Conservation (phyloP, 495 filamentous ascomycete genomes). For the Talaromyces ruber region DNA sequence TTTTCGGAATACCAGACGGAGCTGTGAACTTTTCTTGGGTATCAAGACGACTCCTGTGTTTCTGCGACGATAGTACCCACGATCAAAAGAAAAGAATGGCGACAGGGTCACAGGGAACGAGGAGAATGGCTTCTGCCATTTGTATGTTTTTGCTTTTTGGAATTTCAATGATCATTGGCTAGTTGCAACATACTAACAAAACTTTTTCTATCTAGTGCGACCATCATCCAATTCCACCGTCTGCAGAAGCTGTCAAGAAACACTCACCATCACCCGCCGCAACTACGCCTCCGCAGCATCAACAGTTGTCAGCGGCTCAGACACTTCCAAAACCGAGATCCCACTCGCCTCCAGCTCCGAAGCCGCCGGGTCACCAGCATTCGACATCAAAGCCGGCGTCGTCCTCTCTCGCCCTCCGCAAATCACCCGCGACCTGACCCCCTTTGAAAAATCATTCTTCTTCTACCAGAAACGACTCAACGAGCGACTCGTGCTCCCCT, state of each 20-base stretch:
- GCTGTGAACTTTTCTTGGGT: conserved; percentile 34
- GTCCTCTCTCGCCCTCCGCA: conserved; percentile 84
- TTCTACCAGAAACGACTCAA: conserved; percentile 97
- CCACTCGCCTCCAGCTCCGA: conserved; percentile 20
- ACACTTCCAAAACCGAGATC: conserved; percentile 16
- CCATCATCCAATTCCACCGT: conserved; percentile 35
- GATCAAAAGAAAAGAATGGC: conserved; percentile 24
- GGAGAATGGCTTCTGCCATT: conserved; percentile 33
- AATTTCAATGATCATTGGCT: background rate
- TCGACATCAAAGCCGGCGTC: conserved; percentile 67
- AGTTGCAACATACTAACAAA: conserved; percentile 3
- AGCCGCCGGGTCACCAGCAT: conserved; percentile 35
- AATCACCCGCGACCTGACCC: conserved; percentile 71
- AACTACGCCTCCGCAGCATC: conserved; percentile 36
- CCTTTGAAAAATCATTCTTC: conserved; percentile 87
- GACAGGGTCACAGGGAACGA: conserved; percentile 35
- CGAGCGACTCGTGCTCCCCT: conserved; percentile 82
- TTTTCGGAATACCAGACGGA: conserved; percentile 13
- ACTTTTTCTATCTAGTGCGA: conserved; percentile 22
- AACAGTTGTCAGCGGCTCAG: conserved; percentile 17
- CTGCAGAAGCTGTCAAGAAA: conserved; percentile 43
- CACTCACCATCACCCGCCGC: conserved; percentile 30
- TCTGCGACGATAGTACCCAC: background rate
- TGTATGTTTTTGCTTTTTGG: conserved; percentile 15
- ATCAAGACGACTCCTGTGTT: conserved; percentile 10